Evolutionary conservation across 352 stramenopile genomes (phyloP), one percentile per base, ranked within the genome.

Genomic region (Globisporangium irregulare): DNA sequence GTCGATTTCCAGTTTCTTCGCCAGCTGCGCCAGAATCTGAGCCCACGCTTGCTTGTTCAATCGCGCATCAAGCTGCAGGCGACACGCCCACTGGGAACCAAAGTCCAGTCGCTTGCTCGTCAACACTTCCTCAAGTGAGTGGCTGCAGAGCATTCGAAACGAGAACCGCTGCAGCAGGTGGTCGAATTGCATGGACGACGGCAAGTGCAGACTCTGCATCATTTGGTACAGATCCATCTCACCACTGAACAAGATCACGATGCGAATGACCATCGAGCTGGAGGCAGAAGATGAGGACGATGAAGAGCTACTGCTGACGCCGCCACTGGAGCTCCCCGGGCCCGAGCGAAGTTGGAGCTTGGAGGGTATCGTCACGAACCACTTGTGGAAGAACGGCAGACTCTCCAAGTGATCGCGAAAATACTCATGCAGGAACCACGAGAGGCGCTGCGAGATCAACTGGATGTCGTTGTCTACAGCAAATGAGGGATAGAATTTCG

Each of bases 161-260:
- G 59, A 59, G 22, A 72, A 57, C 15, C 60, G 61, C 36, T 67
- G 54, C 22, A 74, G 25, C 10, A 73, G 36, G 15, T 72, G 65
- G 15, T 66, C 54, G 8, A 74, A 70, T 18, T 77, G 68, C 57
- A 77, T 71, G 18, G 68, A 73, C 22, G 69, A 70, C 55, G 69
- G 72, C 34, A 77, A 56, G 12, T 61, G 41, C 0, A 69, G 50
- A 22, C 57, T 66, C n/a, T 70, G 60, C 32, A 75, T 72, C 32
- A 77, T 32, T 29, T 75, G 58, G 64, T 73, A 77, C 48, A 74
- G 69, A 62, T 77, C 72, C 48, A 77, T 64, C 27, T 71, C 68
- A 1, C 83, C 78, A 3, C 75, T 83, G 53, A 92, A 91, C 10
- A 93, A 64, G 2, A 93, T 48, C n/a, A 91, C 81, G 9, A 93